Conservation (phyloP, 768 basidiomycete species). For the Rhodotorula taiwanensis region DNA sequence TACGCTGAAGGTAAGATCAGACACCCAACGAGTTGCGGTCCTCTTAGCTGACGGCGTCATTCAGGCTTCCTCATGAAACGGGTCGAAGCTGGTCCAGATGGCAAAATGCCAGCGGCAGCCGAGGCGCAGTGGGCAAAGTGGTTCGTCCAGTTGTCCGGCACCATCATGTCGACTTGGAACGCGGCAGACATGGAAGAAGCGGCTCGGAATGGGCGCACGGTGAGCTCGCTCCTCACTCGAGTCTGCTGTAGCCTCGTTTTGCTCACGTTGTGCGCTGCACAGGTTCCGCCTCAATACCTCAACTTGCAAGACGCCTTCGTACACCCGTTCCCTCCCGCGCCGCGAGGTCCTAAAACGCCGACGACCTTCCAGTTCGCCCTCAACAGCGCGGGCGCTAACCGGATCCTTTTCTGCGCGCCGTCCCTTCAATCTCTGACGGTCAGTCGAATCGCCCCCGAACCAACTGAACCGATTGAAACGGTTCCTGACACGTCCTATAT, state of each 20-base stretch:
- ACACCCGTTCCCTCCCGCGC: conserved; percentile 42
- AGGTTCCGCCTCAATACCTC: conserved; percentile 79
- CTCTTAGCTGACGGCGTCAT: not conserved
- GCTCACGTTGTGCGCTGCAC: conserved; percentile 40
- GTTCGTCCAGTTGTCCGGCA: conserved; percentile 76
- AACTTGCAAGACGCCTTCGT: conserved; percentile 68
- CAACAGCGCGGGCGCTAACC: conserved; percentile 88
- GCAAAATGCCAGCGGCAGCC: conserved; percentile 63
- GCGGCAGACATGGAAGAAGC: conserved; percentile 82
- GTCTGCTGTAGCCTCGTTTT: not conserved
- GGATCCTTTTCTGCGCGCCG: conserved; percentile 64
- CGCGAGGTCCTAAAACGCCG: conserved; percentile 55
- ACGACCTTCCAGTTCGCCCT: conserved; percentile 62
- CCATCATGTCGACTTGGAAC: conserved; percentile 83
- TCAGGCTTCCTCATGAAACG: conserved; percentile 55
- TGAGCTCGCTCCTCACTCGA: conserved; percentile 5
- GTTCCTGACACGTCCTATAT: not conserved
- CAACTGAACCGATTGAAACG: no score
- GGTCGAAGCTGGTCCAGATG: conserved; percentile 70
- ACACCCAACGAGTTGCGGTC: not conserved
- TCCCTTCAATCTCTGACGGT: conserved; percentile 48
- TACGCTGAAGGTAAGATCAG: conserved; percentile 26
- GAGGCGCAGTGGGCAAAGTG: conserved; percentile 71
- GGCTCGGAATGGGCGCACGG: conserved; percentile 57
- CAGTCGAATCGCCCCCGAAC: conserved; percentile 39